These are phyloP conservation scores for Verticillium klebahnii DNA, from an alignment of 2,329 filamentous ascomycete species.

Conservation along the genomic window DNA sequence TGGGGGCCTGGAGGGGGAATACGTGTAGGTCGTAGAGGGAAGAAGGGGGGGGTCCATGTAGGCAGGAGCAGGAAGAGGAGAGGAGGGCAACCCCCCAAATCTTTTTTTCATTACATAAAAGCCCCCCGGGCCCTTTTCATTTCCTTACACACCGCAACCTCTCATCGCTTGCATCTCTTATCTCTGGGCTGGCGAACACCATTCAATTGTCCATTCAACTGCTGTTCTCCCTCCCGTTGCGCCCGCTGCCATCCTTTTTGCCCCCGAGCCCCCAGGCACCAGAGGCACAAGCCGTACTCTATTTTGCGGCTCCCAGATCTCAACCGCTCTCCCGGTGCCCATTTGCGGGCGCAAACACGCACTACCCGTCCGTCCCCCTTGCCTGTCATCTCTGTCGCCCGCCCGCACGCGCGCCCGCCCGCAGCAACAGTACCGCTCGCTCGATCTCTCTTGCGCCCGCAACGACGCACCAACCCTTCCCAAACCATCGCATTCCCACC, in stretches of 20 bases:
- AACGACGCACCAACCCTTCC: constrained; percentile 29
- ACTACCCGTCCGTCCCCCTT: constrained; percentile 17
- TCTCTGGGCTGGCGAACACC: constrained; percentile 15
- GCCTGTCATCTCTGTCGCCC: constrained; percentile 15
- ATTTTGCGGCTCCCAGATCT: constrained; percentile 21
- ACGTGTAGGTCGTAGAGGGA: background rate
- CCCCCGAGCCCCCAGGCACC: background rate
- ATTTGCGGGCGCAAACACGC: constrained; percentile 14
- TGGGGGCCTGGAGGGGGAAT: background rate
- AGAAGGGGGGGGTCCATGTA: background rate
- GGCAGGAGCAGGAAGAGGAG: background rate
- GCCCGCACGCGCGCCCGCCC: background rate
- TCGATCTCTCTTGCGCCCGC: constrained; percentile 23
- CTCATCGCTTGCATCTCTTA: constrained; percentile 16
- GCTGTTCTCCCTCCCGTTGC: constrained; percentile 9
- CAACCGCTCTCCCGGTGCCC: constrained; percentile 17
- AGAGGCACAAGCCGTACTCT: constrained; percentile 15
- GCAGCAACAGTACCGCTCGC: background rate
- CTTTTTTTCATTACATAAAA: constrained; percentile 16
- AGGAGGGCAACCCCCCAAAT: constrained; percentile 2
- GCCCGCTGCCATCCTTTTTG: constrained; percentile 8
- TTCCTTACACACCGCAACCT: constrained; percentile 17
- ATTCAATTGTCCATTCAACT: constrained; percentile 11
- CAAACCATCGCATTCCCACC: constrained; percentile 24
- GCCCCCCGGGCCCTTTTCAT: constrained; percentile 13